Conservation (phyloP, 768 basidiomycete genomes). For the Termitomyces sp. region DNA sequence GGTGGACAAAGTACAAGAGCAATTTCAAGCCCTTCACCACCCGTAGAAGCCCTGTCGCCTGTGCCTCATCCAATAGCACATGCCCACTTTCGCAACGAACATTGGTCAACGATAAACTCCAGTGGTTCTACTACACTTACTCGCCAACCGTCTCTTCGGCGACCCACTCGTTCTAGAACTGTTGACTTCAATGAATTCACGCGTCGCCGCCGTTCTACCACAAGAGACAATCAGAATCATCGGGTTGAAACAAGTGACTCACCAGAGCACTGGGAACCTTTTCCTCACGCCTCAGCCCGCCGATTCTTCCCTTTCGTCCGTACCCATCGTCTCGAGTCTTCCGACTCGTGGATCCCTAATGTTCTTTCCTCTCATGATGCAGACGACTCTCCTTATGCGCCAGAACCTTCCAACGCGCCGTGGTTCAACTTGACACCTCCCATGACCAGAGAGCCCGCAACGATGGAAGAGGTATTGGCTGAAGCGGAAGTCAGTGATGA, state of each 20-base stretch:
- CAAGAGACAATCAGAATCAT: conserved; percentile 25
- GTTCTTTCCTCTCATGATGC: conserved; percentile 8
- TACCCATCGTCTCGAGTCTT: conserved; percentile 33
- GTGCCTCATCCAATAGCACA: conserved; percentile 13
- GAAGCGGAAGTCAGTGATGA: conserved; percentile 30
- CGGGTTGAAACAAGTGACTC: conserved; percentile 24
- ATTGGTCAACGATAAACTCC: conserved; percentile 26
- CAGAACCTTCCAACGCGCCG: conserved; percentile 15
- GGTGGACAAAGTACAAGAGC: conserved; percentile 11
- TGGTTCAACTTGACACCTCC: conserved; percentile 23
- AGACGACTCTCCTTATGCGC: not conserved
- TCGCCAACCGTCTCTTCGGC: conserved; percentile 59
- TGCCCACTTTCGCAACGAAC: conserved; percentile 18
- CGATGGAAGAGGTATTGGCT: conserved; percentile 10
- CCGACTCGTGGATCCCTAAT: conserved; percentile 20
- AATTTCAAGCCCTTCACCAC: conserved; percentile 27
- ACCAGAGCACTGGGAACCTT: conserved; percentile 21
- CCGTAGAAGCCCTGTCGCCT: conserved; percentile 20
- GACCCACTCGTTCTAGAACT: conserved; percentile 45
- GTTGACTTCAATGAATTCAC: conserved; percentile 74
- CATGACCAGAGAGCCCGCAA: conserved; percentile 6
- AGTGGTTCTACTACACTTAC: conserved; percentile 28
- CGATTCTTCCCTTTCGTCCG: conserved; percentile 56
- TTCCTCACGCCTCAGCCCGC: conserved; percentile 23
- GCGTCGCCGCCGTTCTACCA: conserved; percentile 51